phyloP scores from a whole-genome alignment of 768 basidiomycete species.

The Mycena pura region DNA sequence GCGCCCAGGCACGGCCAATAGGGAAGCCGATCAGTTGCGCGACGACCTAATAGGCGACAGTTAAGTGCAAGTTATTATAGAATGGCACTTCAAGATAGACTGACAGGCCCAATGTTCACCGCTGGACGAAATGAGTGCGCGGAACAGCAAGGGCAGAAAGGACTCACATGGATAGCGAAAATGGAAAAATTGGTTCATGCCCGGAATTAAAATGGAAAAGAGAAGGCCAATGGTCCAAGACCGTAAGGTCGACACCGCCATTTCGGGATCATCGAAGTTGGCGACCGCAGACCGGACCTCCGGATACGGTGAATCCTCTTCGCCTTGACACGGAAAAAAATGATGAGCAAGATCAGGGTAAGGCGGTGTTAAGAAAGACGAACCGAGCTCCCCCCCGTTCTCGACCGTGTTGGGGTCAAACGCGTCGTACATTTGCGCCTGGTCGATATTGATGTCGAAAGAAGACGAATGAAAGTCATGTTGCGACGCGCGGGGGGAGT shows the following conservation, averaged over 20 bases:
- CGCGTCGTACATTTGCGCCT: conserved; percentile 31
- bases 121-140: neutral
- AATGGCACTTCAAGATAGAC: neutral
- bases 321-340: conserved; percentile 17
- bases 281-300: conserved; percentile 82
- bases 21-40: conserved; percentile 77
- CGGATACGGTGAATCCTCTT: conserved; percentile 84
- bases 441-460: conserved; percentile 10
- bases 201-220: conserved; percentile 68
- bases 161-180: conserved; percentile 62
- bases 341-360: neutral
- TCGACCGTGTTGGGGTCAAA: conserved; percentile 46
- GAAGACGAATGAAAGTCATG: neutral
- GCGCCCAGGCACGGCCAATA: conserved; percentile 70
- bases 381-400: conserved; percentile 32
- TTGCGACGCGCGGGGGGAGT: conserved; percentile 24
- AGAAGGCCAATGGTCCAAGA: conserved; percentile 64
- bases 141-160: conserved; percentile 12
- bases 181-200: conserved; percentile 82
- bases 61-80: conserved; percentile 25
- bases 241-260: conserved; percentile 65
- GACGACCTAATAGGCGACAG: conserved; percentile 54
- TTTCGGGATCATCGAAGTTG: conserved; percentile 71
- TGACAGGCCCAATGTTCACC: conserved; percentile 17
- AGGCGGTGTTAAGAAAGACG: neutral